Base-by-base conservation (phyloP, 768 basidiomycete genomes). In the Tricholoma terreum region DNA sequence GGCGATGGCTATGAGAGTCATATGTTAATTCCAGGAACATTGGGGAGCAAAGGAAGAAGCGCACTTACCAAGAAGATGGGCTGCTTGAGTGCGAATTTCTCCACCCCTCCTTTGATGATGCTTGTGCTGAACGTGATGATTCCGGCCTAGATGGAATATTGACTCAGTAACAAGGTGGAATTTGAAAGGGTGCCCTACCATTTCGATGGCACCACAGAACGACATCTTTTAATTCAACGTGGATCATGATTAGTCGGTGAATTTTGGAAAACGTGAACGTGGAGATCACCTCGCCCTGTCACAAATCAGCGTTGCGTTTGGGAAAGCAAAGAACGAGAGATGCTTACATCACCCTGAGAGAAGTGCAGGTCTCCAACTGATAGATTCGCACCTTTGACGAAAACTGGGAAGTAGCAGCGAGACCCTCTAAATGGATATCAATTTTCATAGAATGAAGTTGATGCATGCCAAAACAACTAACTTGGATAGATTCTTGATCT, bases 301-400 rank as follows among this genome's bases (percentile, higher is more conserved):
- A 52, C 60, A 22, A 36, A 6, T 58, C 55, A 61, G 60, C 30
- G 63, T 46, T 36, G n/a, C 31, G 45, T 22, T 5, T 46, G 9
- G 2, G 7, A 12, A 50, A 14, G 14, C 53, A 1, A 10, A 38
- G 14, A 52, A 35, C 30, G 34, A 17, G 7, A 31, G 22, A 2
- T 6, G 58, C 73, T 61, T 53, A 75, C 86, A 74, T 90, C 89
- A 19, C 87, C 89, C 67, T 90, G 87, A 14, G 86, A 88, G 69
- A 90, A 90, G 65, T 92, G 89, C 22, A 90, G 73, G 66, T 90
- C 89, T 1, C 89, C 89, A 17, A 90, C 84, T 0, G 89, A 89
- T 2, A 92, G 73, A 58, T 89, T 88, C 1, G 89, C 89, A 5
- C 88, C 89, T 45, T 83, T 77, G 31, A 92, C 73, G 61, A 87